Conservation (phyloP, 345 rosid species). For the Linum usitatissimum region DNA sequence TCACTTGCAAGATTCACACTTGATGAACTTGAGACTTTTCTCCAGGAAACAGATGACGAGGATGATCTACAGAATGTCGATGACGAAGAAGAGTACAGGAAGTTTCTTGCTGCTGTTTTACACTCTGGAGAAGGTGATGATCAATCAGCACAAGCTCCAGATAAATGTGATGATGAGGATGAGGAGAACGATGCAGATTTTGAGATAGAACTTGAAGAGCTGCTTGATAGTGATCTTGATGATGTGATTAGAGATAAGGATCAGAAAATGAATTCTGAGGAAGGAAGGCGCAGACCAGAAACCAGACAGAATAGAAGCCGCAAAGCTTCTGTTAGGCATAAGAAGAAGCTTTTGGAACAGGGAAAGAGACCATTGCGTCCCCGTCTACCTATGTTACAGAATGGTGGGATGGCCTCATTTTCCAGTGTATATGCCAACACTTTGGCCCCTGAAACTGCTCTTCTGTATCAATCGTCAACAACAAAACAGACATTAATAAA, state of each 20-base stretch:
- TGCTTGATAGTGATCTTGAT: constrained; percentile 81
- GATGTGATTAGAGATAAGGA: constrained; percentile 32
- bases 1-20: constrained; percentile 78
- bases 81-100: constrained; percentile 80
- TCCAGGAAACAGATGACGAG: constrained; percentile 91
- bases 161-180: constrained; percentile 54
- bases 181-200: constrained; percentile 87
- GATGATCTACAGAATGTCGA: constrained; percentile 75
- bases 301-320: constrained; percentile 77
- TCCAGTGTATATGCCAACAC: constrained; percentile 18
- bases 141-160: constrained; percentile 27
- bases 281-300: constrained; percentile 45
- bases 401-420: constrained; percentile 23
- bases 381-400: constrained; percentile 51
- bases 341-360: constrained; percentile 45
- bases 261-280: constrained; percentile 19
- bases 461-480: constrained; percentile 15
- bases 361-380: constrained; percentile 65
- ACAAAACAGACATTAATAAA: constrained; percentile 25
- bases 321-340: constrained; percentile 32
- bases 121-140: constrained; percentile 43
- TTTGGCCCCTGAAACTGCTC: constrained; percentile 22
- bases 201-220: constrained; percentile 87
- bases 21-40: constrained; percentile 92
- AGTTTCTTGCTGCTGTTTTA: constrained; percentile 87